These are phyloP conservation scores for Aspergillus ellipticus DNA, from an alignment of 495 filamentous ascomycete genomes.

Conservation along the genomic window DNA sequence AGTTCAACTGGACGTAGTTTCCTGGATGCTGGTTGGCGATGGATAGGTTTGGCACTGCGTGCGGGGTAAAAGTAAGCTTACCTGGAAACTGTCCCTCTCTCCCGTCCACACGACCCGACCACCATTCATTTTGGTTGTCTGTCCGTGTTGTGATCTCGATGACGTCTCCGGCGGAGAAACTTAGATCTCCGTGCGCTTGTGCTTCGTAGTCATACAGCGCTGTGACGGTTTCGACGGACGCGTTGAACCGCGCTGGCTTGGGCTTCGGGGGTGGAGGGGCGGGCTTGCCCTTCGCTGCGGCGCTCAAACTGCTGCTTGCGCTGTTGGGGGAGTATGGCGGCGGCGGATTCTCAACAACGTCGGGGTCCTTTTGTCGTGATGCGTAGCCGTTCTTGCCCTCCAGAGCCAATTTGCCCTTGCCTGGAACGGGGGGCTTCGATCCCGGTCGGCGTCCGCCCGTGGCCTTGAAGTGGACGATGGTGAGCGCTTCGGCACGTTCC, in stretches of 20 bases:
- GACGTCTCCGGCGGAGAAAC: conserved; percentile 82
- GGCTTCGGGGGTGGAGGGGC: conserved; percentile 90
- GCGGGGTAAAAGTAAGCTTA: conserved; percentile 39
- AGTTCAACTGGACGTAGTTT: conserved; percentile 47
- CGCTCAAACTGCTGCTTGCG: conserved; percentile 53
- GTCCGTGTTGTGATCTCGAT: conserved; percentile 85
- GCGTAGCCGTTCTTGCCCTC: conserved; percentile 34
- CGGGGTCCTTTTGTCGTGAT: conserved; percentile 39
- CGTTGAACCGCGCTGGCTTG: conserved; percentile 73
- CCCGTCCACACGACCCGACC: conserved; percentile 74
- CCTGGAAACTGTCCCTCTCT: conserved; percentile 92
- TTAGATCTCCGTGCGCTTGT: conserved; percentile 90
- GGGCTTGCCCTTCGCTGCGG: conserved; percentile 75
- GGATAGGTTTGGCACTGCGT: conserved; percentile 6
- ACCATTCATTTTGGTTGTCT: conserved; percentile 93
- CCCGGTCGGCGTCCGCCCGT: conserved; percentile 55
- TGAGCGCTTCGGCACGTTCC: conserved; percentile 74
- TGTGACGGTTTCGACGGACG: conserved; percentile 69
- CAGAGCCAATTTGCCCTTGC: conserved; percentile 30
- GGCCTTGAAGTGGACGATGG: conserved; percentile 82
- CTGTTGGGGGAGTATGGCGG: conserved; percentile 60
- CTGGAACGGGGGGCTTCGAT: conserved; percentile 49
- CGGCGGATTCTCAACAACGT: conserved; percentile 58
- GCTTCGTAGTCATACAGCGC: conserved; percentile 95
- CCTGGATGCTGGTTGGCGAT: conserved; percentile 19